Base-by-base conservation (phyloP, 106 monocot genomes). In the Xerophyta viscosa region DNA sequence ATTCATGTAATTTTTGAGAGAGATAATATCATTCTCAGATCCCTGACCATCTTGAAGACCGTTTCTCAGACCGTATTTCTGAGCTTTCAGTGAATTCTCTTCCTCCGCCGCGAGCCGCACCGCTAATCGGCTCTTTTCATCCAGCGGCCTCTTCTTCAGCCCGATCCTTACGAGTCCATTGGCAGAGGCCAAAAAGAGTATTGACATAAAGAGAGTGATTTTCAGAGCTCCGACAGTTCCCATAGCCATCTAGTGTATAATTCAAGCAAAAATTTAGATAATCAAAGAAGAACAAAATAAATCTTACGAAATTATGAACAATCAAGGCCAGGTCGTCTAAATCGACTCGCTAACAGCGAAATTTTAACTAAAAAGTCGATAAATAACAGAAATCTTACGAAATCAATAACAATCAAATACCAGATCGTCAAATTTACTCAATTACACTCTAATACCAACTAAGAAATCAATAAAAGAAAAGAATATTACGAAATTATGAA, bases 1-100 rank as follows among this genome's bases (percentile, higher is more conserved):
- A 49, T 98, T 86, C 79, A 98, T 66, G 74, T 98, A 98, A 63
- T 98, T 98, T 74, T 86, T 98, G 3, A 98, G 81, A 10, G 63
- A 14, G 4, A 98, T 29, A 31, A 90, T 80, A 50, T 98, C 98
- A 4, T 43, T 28, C 2, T 63, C 75, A 20, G 63, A 36, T 9
- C 60, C 66, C 21, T 62, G 74, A 8, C 44, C 68, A 3, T 67
- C 31, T 41, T 8, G 41, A 4, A 46, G 46, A 19, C 66, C 67
- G 2, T 67, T 69, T n/a, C 26, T 25, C 20, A 58, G 50, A 31
- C 74, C 78, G 29, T 53, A 58, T 24, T 50, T 62, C 1, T 48
- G 54, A 3, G 29, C 27, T 41, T 26, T 48, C 50, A 46, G 21
- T 12, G 48, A 21, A 52, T 45, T 46, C 17, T n/a, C 37, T 2